Evolutionary conservation across 768 basidiomycete species (phyloP).

Genomic region (Leccinum pellstonianum): DNA sequence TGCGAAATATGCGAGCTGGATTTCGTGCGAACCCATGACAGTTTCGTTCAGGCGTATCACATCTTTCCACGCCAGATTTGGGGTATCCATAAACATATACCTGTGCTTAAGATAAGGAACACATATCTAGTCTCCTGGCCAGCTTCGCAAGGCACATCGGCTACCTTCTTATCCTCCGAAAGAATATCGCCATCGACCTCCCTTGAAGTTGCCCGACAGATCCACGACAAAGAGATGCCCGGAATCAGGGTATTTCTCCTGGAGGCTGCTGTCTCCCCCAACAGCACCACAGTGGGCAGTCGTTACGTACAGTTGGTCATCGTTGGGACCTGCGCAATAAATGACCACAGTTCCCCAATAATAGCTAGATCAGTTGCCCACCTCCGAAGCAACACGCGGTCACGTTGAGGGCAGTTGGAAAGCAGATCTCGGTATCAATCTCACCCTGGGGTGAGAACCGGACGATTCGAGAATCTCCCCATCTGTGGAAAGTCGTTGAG

Average conservation of each 20-base stretch:
- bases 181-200: constrained; percentile 23
- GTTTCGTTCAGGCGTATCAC: background rate
- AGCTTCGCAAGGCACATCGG: background rate
- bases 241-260: constrained; percentile 35
- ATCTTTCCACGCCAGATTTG: background rate
- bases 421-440: constrained; percentile 54
- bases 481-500: constrained; percentile 37
- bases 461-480: constrained; percentile 61
- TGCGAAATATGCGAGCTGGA: constrained; percentile 25
- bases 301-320: constrained; percentile 61
- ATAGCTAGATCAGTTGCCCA: constrained; percentile 9
- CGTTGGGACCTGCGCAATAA: constrained; percentile 45
- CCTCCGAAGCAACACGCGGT: constrained; percentile 69
- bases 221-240: constrained; percentile 36
- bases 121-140: background rate
- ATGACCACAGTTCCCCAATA: constrained; percentile 1
- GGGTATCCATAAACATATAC: background rate
- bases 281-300: constrained; percentile 56
- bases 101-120: background rate
- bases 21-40: constrained; percentile 5
- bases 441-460: constrained; percentile 54
- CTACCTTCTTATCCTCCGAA: constrained; percentile 19
- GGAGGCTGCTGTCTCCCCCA: constrained; percentile 47
- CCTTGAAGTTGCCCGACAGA: constrained; percentile 27
- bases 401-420: constrained; percentile 62